Conservation (phyloP, 2,329 filamentous ascomycete genomes). For the Claviceps sp. region DNA sequence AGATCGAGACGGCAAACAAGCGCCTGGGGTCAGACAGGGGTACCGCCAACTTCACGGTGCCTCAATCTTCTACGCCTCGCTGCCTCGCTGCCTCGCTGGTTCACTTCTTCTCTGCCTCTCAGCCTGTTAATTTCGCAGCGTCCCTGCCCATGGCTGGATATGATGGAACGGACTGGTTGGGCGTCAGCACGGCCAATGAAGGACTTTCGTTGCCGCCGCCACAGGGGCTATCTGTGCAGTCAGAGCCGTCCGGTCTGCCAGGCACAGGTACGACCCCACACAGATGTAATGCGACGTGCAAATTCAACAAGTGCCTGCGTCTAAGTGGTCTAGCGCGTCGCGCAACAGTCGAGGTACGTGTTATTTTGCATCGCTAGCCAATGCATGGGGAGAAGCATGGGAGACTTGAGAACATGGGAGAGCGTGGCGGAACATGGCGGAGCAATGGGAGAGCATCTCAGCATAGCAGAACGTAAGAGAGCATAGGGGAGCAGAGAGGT, state of each 20-base stretch:
- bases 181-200: conserved; percentile 5
- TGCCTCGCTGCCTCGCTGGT: background rate
- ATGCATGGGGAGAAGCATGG: no score
- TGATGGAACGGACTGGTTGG: conserved; percentile 4
- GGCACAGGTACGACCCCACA: background rate
- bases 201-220: conserved; percentile 1
- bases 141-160: background rate
- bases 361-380: background rate
- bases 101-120: no score
- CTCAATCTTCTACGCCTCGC: background rate
- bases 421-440: no score
- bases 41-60: no score
- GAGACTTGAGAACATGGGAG: no score
- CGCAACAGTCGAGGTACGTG: conserved; percentile 3
- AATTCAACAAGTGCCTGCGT: background rate
- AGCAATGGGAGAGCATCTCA: no score
- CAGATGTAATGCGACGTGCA: background rate
- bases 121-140: background rate
- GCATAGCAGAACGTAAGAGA: no score
- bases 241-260: background rate
- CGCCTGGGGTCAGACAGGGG: no score
- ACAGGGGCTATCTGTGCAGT: background rate
- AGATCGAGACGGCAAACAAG: no score
- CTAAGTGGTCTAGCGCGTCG: background rate
- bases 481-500: no score